Conservation (phyloP, 2,329 filamentous ascomycete species). For the Beauveria caledonica region DNA sequence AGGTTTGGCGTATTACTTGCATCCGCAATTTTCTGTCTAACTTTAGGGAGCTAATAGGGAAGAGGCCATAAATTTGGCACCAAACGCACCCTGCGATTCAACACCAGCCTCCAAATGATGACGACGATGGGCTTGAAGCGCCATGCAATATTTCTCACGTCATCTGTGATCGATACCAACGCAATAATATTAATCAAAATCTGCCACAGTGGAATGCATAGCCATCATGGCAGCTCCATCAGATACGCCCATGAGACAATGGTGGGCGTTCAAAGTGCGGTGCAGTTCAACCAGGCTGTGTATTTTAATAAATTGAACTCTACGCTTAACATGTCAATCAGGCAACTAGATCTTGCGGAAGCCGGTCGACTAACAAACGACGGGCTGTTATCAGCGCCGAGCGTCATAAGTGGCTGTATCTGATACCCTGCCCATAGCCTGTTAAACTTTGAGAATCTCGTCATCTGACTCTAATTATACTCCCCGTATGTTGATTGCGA, state of each 20-base stretch:
- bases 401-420: background rate
- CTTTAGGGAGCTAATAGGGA: background rate
- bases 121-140: background rate
- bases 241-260: constrained; percentile 7
- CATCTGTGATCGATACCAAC: background rate
- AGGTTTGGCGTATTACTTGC: background rate
- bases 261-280: background rate
- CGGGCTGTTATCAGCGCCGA: background rate
- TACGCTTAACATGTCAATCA: background rate
- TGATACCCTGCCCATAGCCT: background rate
- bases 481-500: background rate
- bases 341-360: constrained; percentile 3
- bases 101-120: constrained; percentile 1
- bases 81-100: constrained; percentile 7
- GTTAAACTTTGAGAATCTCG: background rate
- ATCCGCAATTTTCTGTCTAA: background rate
- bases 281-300: background rate
- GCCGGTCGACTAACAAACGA: background rate
- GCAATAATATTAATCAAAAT: background rate
- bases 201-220: background rate
- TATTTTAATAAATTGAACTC: background rate
- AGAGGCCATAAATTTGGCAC: background rate
- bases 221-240: background rate
- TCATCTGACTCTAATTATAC: background rate
- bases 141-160: background rate